Base-by-base conservation (phyloP, 768 basidiomycete genomes). In the Amanita polypyramis region DNA sequence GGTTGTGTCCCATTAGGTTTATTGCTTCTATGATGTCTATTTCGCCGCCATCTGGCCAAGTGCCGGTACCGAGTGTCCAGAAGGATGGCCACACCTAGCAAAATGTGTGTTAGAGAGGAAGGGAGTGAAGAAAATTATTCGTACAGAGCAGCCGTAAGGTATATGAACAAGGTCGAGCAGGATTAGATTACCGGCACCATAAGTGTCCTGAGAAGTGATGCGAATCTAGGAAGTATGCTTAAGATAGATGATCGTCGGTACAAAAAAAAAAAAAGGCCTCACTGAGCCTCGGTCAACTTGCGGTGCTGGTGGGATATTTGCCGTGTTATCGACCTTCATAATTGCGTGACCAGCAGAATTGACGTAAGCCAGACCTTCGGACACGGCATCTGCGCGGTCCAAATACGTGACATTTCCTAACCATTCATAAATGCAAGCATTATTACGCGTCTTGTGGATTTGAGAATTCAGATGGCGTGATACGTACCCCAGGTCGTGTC, bases 1-100 rank as follows among this genome's bases (percentile, higher is more conserved):
- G 85, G 55, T 89, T 89, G 53, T 70, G 65, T 4, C 66, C 63
- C 63, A 81, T 77, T 45, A 74, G 56, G 63, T 94, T 93, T 53
- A 93, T 85, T 8, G 77, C 85, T 62, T 94, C 92, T 47, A 93
- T 78, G 29, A 88, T 85, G 55, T 75, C 75, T 34, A 76, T 75
- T 58, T 76, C 74, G 32, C 75, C 75, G 7, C 62, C 65, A 5
- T 58, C 47, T 5, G 75, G 75, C 75, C 74, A 76, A 20, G 60
- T 58, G 15, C 20, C 43, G 3, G 64, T 58, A 21, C 69, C 65
- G 37, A 62, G 60, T n/a, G 72, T 74, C 73, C 73, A 76, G 49
- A 75, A 72, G 5, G 71, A 60, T 2, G 72, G 72, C 72, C 72
- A 75, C 1, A 73, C 70, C 70, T 72, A 23, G 12, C 20, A 17